Base-by-base conservation (phyloP, 2,329 filamentous ascomycete species). In the Botrytis elliptica region DNA sequence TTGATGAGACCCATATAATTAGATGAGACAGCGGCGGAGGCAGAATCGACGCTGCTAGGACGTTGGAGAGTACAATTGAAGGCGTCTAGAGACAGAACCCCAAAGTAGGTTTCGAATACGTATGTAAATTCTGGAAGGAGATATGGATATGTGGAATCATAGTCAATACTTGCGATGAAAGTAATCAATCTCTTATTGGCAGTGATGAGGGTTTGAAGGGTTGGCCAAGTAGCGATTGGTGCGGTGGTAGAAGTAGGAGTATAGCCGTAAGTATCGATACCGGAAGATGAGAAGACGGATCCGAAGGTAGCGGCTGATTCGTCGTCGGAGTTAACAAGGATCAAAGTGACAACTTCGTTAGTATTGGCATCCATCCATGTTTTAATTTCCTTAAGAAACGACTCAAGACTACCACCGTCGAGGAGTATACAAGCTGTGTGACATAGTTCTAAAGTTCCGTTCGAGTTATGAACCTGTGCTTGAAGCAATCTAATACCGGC, bases 41-140 rank as follows among this genome's bases (percentile, higher is more conserved):
- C 86, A 5, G 84, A 80, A 36, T 82, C 81, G 49, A 90, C 83
- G 9, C 82, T 81, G 0, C 86, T 82, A 0, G 93, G 93, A 0
- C 93, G 89, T 79, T 92, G 85, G 6, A 93, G 86, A 0, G 85
- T 87, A 85, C 93, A 96, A 81, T 90, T 91, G 85, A 94, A 96
- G 80, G 89, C 89, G 2, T 84, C 83, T 0, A 89, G 83, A 14
- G 85, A 84, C 4, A 86, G 87, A 70, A 92, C 88, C 68, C 93
- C 88, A 81, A 87, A 95, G 16, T 86, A 81, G 59, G 91, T 95
- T 82, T 95, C 93, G 83, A 93, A 95, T 73, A 94, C 83, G 83
- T 88, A 88, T 75, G 83, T 82, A 81, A 90, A 92, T 82, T 92
- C 88, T 81, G 88, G 83, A 75, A 92, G 84, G 16, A 93, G 84